Evolutionary conservation across 2,329 filamentous ascomycete species (phyloP).

Genomic region (Colletotrichum camelliae): DNA sequence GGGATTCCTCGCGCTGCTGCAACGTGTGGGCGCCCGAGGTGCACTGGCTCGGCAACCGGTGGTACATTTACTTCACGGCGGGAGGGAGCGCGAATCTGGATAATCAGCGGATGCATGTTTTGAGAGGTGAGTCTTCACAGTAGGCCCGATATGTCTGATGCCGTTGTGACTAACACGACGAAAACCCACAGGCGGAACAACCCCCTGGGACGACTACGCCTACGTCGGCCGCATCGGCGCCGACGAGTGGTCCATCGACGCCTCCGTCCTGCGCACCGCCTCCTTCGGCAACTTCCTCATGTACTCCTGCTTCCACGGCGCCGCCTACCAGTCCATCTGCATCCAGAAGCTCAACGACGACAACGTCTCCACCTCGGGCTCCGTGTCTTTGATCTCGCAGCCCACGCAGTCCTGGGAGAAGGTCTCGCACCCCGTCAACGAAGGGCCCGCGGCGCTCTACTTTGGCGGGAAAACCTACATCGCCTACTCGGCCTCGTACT

Average conservation of each 20-base stretch:
- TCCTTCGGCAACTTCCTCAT: conserved; percentile 56
- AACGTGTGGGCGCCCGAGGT: conserved; percentile 28
- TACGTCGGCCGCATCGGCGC: conserved; percentile 53
- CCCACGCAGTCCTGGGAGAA: conserved; percentile 58
- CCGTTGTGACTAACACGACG: not conserved
- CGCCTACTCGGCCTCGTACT: conserved; percentile 60
- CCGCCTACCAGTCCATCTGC: conserved; percentile 41
- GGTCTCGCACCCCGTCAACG: conserved; percentile 56
- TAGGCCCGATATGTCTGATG: no score
- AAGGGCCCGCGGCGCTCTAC: conserved; percentile 60
- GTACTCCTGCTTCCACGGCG: conserved; percentile 56
- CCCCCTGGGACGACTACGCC: conserved; percentile 55
- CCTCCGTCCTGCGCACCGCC: conserved; percentile 53
- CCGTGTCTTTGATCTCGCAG: conserved; percentile 52
- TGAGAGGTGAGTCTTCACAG: not conserved
- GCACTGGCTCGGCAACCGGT: conserved; percentile 21
- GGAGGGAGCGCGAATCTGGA: conserved; percentile 51
- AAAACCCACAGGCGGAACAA: conserved; percentile 49
- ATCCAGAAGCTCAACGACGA: conserved; percentile 44
- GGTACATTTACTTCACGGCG: conserved; percentile 49
- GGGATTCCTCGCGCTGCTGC: conserved; percentile 49
- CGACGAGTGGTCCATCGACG: conserved; percentile 59
- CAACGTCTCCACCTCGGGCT: conserved; percentile 46
- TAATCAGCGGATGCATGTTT: conserved; percentile 55
- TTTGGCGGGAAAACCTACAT: conserved; percentile 57